Percentiles rank a stretch among this genome's conserved stretches.
These are phyloP conservation scores for Zygoascus ofunaensis DNA, from an alignment of 805 yeast species.

Conservation along the genomic window DNA sequence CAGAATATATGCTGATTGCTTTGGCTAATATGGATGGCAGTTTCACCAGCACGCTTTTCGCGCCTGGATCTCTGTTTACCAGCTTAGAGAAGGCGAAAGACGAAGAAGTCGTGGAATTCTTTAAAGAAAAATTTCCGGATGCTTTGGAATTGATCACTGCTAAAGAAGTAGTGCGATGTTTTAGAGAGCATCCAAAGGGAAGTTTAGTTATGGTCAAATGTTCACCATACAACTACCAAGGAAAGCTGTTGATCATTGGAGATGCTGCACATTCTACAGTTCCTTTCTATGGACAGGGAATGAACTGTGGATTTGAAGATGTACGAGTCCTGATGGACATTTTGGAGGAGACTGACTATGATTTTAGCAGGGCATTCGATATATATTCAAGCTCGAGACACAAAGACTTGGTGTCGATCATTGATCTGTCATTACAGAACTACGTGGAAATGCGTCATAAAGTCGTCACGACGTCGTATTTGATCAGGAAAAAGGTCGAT, in stretches of 20 bases:
- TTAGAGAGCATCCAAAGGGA: slow-evolving; percentile 58
- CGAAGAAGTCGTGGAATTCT: slow-evolving; percentile 44
- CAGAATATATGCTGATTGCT: slow-evolving; percentile 80
- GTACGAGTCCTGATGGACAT: slow-evolving; percentile 53
- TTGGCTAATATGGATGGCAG: slow-evolving; percentile 78
- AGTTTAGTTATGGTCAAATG: slow-evolving; percentile 67
- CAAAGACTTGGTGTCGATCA: slow-evolving; percentile 63
- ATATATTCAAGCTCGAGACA: slow-evolving; percentile 48
- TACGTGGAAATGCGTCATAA: slow-evolving; percentile 81
- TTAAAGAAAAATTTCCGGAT: slow-evolving; percentile 58
- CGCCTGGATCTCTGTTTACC: slow-evolving; percentile 63
- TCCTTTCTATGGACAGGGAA: slow-evolving; percentile 96
- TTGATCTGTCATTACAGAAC: slow-evolving; percentile 69
- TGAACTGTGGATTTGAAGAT: slow-evolving; percentile 95
- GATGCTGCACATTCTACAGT: slow-evolving; percentile 97
- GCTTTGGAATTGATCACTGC: slow-evolving; percentile 62
- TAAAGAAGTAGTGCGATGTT: slow-evolving; percentile 41
- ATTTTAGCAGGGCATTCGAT: slow-evolving; percentile 43
- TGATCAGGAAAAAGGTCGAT: slow-evolving; percentile 62
- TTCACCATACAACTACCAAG: slow-evolving; percentile 56
- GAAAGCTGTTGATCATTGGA: slow-evolving; percentile 63
- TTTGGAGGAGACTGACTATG: slow-evolving; percentile 32
- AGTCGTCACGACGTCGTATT: slow-evolving; percentile 53
- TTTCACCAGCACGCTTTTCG: slow-evolving; percentile 83
- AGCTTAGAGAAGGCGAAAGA: slow-evolving; percentile 31